Evolutionary conservation across 1,139 yeast genomes (phyloP), one percentile per base, ranked within the genome.

Genomic region (Pichia sp.): DNA sequence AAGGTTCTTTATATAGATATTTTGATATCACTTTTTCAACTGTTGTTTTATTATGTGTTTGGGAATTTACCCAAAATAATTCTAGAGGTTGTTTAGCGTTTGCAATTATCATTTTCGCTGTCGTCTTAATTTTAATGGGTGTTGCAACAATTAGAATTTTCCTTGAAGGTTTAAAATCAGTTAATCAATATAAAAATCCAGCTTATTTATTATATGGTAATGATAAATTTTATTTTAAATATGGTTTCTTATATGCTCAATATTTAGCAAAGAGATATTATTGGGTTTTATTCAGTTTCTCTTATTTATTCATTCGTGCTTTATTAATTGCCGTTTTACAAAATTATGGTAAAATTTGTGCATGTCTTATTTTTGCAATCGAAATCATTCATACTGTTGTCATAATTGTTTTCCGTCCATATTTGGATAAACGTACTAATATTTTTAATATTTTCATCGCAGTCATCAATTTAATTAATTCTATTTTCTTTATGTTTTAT

Each of bases 391-490:
- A 81, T 62, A 75, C 84, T 51, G 72, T 73, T 25, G 68, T 69
- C 1, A 56, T 88, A 27, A 80, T 89, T 56, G 73, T 76, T 71
- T 67, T 74, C 48, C 78, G 91, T 62, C 98, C 98, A 5, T 91
- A 76, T 61, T 80, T 93, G 91, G 97, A 91, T 66, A 88, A 83
- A 64, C 76, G 94, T 64, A 89, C 97, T 21, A 91, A 93, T 59
- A 81, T 79, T 23, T 85, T 89, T 73, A 91, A 89, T 64, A 89
- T 91, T 54, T 75, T 85, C 38, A 87, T 91, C 55, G 77, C 85
- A 26, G 74, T 85, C 33, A 79, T 91, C 54, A 84, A 81, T 56
- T 74, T 88, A 42, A 66, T 89, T 56, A 89, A 89, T 61, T 79
- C 96, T 1, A 64, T 91, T 40, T 83, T 91, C 66, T 89, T 86